Conservation (phyloP, 2,329 filamentous ascomycete genomes). For the Helotiales sp. region DNA sequence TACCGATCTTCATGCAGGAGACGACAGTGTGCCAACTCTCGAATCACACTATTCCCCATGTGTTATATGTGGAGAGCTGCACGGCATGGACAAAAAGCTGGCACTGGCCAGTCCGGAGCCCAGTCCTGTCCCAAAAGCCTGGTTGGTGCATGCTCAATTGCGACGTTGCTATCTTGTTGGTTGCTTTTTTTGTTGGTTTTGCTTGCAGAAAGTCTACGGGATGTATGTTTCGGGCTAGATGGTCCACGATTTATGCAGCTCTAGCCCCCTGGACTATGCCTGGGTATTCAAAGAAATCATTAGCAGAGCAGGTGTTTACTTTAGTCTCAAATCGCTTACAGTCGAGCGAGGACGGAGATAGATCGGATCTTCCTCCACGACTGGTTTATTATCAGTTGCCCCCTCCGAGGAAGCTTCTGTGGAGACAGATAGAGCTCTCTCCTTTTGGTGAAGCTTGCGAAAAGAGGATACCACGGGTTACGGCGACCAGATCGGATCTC, state of each 20-base stretch:
- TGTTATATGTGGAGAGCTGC: background rate
- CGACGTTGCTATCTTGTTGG: background rate
- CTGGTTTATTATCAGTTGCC: constrained; percentile 1
- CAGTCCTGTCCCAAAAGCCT: background rate
- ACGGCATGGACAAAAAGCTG: background rate
- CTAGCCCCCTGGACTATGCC: background rate
- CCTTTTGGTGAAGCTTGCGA: background rate
- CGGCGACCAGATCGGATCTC: background rate
- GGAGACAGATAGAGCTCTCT: background rate
- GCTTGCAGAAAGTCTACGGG: background rate
- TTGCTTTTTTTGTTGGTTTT: constrained; percentile 1
- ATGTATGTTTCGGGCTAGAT: background rate
- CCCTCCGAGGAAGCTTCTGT: background rate
- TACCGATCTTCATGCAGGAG: background rate
- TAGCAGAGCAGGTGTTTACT: background rate
- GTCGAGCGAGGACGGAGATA: background rate
- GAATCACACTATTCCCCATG: background rate
- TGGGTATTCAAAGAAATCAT: too few relatives aligned
- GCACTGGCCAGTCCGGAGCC: background rate
- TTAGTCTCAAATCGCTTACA: background rate
- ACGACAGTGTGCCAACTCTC: background rate
- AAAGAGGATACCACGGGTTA: too few relatives aligned
- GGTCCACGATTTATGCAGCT: background rate
- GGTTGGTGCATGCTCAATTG: background rate
- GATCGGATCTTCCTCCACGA: background rate